Percentiles rank a stretch among this genome's conserved stretches.
Conservation (phyloP, 768 basidiomycete genomes). For the Auricularia sp. region DNA sequence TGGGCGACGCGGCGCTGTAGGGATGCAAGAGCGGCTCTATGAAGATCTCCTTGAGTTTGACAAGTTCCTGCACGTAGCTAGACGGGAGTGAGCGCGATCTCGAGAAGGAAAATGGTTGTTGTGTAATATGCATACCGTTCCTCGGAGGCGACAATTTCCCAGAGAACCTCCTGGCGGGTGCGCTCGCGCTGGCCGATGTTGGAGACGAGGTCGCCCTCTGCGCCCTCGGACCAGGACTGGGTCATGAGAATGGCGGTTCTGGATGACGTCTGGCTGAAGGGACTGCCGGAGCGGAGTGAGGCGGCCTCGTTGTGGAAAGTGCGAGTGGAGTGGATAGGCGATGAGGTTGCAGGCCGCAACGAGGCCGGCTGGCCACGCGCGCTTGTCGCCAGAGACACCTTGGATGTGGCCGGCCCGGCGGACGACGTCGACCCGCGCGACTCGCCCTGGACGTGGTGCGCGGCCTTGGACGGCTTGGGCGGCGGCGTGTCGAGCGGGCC, state of each 20-base stretch:
- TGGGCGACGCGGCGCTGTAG: slow-evolving; percentile 50
- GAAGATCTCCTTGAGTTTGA: slow-evolving; percentile 89
- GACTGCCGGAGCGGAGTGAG: slow-evolving; percentile 70
- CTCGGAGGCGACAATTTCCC: slow-evolving; percentile 94
- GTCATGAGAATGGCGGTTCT: slow-evolving; percentile 68
- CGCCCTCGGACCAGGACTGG: slow-evolving; percentile 85
- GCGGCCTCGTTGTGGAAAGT: slow-evolving; percentile 4
- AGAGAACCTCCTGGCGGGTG: slow-evolving; percentile 90
- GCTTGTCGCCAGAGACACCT: background rate
- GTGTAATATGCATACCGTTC: slow-evolving; percentile 53
- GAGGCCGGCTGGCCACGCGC: slow-evolving; percentile 3
- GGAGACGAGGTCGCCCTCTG: slow-evolving; percentile 86
- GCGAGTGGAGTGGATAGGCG: background rate
- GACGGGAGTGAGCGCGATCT: slow-evolving; percentile 3
- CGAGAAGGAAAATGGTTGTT: slow-evolving; percentile 3
- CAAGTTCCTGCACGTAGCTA: slow-evolving; percentile 87
- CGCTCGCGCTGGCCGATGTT: slow-evolving; percentile 90
- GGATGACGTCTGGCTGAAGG: slow-evolving; percentile 58
- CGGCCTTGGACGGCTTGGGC: background rate
- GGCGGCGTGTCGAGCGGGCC: background rate
- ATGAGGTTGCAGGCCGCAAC: slow-evolving; percentile 1
- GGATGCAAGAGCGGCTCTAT: slow-evolving; percentile 85
- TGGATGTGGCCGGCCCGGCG: background rate
- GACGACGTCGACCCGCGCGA: background rate
- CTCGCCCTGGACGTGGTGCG: background rate